These are phyloP conservation scores for Potentilla sterilis DNA, from an alignment of 306 rosid species.

Conservation along the genomic window DNA sequence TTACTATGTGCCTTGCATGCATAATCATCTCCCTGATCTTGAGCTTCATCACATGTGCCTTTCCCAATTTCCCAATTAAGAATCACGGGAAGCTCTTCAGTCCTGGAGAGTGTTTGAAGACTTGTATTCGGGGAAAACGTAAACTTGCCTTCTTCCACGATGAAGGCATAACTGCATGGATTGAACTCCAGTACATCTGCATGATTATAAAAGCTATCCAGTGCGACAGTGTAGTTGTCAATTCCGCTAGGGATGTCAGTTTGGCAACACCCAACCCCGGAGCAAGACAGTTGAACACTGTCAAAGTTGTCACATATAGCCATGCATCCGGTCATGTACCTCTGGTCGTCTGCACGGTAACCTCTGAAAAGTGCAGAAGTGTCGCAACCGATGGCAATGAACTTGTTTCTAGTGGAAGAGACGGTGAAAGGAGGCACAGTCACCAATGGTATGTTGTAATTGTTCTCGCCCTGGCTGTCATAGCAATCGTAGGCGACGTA, in stretches of 20 bases:
- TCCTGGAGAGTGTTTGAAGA: accelerated
- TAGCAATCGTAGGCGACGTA: too few species aligned
- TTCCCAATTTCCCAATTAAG: background rate
- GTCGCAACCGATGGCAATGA: slow-evolving; percentile 19
- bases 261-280: too few species aligned
- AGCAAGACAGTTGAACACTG: too few species aligned
- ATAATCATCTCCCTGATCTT: background rate
- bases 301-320: background rate
- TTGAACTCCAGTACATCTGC: background rate
- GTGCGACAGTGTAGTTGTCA: too few species aligned
- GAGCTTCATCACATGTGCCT: background rate
- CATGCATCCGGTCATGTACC: background rate
- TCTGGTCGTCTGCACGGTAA: background rate
- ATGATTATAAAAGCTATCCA: background rate
- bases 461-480: too few species aligned
- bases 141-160: background rate
- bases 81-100: background rate
- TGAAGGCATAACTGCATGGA: background rate
- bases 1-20: background rate
- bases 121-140: background rate
- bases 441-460: too few species aligned
- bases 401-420: slow-evolving; percentile 9
- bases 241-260: too few species aligned
- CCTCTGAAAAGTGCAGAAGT: background rate
- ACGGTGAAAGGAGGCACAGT: background rate